phyloP scores from a whole-genome alignment of 2,329 filamentous ascomycete genomes.

The Diaporthe sp. region DNA sequence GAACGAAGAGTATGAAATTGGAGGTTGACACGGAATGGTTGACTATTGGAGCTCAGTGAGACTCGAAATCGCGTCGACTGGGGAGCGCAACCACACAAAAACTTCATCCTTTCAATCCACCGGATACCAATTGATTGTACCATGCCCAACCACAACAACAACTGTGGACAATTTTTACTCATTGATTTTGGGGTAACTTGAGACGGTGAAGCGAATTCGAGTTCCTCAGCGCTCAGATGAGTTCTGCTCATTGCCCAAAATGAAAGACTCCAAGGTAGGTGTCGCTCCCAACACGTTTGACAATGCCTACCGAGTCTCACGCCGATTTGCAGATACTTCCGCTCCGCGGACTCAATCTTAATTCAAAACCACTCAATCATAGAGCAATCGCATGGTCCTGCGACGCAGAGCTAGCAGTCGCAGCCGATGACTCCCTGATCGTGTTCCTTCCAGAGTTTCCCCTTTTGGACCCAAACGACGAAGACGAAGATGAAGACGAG shows the following conservation, averaged over 20 bases:
- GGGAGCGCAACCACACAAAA: constrained; percentile 18
- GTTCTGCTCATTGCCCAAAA: not conserved
- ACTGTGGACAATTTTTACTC: not conserved
- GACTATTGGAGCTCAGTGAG: not conserved
- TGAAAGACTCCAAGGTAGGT: constrained; percentile 39
- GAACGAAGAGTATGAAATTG: not conserved
- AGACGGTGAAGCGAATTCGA: not conserved
- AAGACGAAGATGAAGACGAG: constrained; percentile 41
- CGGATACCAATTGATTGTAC: not conserved
- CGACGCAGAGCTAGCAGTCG: constrained; percentile 70
- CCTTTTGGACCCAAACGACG: constrained; percentile 36
- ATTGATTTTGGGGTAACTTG: constrained; percentile 6
- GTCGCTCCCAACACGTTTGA: not conserved
- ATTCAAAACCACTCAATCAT: constrained; percentile 48
- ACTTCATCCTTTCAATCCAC: constrained; percentile 16
- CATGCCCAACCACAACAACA: constrained; percentile 22
- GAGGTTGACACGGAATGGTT: not conserved
- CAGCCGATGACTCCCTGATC: constrained; percentile 68
- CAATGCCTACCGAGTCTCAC: constrained; percentile 25
- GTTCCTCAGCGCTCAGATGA: not conserved
- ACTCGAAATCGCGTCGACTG: not conserved
- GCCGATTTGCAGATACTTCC: constrained; percentile 56
- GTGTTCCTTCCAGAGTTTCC: constrained; percentile 65
- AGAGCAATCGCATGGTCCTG: constrained; percentile 67
- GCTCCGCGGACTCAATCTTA: constrained; percentile 55